Base-by-base conservation (phyloP, 257 asterid genomes). In the Fraxinus anomala region DNA sequence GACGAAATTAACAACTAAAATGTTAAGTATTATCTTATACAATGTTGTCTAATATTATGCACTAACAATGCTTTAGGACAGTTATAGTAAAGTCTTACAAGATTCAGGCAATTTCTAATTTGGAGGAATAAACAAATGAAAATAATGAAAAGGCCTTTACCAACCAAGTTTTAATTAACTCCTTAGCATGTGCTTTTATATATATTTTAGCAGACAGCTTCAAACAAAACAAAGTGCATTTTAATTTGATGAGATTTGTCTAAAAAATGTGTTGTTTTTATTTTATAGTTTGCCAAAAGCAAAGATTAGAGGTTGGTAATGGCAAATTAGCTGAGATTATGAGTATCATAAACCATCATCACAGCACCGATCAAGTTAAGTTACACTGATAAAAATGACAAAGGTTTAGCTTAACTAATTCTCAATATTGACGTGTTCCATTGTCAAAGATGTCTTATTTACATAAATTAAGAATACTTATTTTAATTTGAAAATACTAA, bases 151-250 rank as follows among this genome's bases (percentile, higher is more conserved):
- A 65, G 14, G 34, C 37, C 51, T 76, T 33, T 70, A 78, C 63
- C 23, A 73, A 72, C 44, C 39, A 75, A 36, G 68, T 31, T 77
- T 63, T 56, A 76, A 67, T 68, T 66, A 37, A 80, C 51, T 76
- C 59, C 68, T 63, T 5, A 24, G 54, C 89, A 86, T 85, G 84
- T 86, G 87, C 36, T 73, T 76, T 70, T 16, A 37, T 56, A 28
- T 24, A 72, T 61, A 5, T 71, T 71, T 74, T 37, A 78, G 68
- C 26, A 69, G 69, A 80, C 33, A 63, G 66, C 54, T 30, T 77
- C 47, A 83, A 37, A 77, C 83, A 79, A 75, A 74, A 16, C 47
- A 61, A 66, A 72, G 17, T 51, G 10, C 21, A 72, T 76, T 72
- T 21, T 42, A 49, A 40, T 73, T 76, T 73, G 80, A 70, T 37